Evolutionary conservation across 148 eudicot genomes (phyloP).

Genomic region (Pharnaceum exiguum): DNA sequence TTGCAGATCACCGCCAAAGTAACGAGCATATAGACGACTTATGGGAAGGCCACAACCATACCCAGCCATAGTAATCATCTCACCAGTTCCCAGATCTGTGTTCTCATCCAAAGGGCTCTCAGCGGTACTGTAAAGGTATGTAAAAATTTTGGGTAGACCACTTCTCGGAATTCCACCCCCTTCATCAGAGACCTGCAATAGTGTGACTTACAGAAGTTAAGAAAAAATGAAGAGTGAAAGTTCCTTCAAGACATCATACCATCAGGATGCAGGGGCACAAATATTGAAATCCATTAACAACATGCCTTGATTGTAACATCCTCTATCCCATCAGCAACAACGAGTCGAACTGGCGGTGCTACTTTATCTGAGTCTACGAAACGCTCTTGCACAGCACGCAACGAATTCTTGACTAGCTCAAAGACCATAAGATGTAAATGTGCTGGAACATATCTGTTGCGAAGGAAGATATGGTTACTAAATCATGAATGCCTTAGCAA

Average conservation of each 20-base stretch:
- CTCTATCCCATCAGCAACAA: constrained; percentile 93
- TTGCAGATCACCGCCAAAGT: constrained; percentile 96
- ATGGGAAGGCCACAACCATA: constrained; percentile 94
- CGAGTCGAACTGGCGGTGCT: constrained; percentile 80
- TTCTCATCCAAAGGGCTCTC: constrained; percentile 62
- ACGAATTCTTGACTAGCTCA: constrained; percentile 93
- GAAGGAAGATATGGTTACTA: not conserved
- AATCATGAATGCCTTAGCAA: not conserved
- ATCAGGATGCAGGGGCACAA: not conserved
- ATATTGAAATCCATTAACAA: not conserved
- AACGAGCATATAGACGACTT: constrained; percentile 87
- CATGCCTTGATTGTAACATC: constrained; percentile 95
- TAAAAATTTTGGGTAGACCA: constrained; percentile 84
- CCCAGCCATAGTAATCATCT: constrained; percentile 83
- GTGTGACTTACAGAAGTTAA: not conserved
- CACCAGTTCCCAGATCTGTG: constrained; percentile 47
- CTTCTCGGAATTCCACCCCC: constrained; percentile 99
- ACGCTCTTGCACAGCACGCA: constrained; percentile 95
- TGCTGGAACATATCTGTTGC: constrained; percentile 77
- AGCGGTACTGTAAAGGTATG: constrained; percentile 97
- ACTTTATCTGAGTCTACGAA: constrained; percentile 80
- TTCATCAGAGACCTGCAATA: constrained; percentile 84
- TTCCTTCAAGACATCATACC: not conserved
- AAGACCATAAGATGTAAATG: constrained; percentile 97
- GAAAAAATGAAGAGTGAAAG: not conserved